Percentiles rank a stretch among this genome's conserved stretches.
Conservation (phyloP, 139 green algal species). For the Auxenochlorella protothecoides region DNA sequence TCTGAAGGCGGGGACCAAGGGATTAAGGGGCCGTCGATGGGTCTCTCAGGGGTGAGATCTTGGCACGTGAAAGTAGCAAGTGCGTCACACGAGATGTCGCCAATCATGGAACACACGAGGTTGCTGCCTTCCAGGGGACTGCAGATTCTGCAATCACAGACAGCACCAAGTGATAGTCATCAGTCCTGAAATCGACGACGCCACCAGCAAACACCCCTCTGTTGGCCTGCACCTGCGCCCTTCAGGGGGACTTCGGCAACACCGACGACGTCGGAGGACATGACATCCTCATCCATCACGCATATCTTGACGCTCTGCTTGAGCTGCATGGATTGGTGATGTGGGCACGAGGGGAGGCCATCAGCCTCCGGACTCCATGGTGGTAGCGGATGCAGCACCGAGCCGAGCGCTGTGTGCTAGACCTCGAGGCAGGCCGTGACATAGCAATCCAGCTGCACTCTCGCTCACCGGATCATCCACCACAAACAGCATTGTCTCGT, state of each 20-base stretch:
- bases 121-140: too few relatives aligned
- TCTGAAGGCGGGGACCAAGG: neutral
- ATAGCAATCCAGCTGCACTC: neutral
- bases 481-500: conserved; percentile 55
- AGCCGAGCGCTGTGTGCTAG: neutral
- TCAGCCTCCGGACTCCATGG: neutral
- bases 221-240: conserved; percentile 1
- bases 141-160: neutral
- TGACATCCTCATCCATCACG: conserved; percentile 31
- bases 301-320: conserved; percentile 39
- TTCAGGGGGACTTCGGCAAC: conserved; percentile 6
- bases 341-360: neutral
- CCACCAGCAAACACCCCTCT: neutral
- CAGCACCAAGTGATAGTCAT: neutral
- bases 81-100: neutral
- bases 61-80: neutral
- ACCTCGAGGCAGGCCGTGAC: too few relatives aligned
- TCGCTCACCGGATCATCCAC: conserved; percentile 14
- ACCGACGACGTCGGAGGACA: conserved; percentile 8
- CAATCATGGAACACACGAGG: neutral
- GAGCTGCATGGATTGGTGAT: conserved; percentile 2
- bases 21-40: neutral
- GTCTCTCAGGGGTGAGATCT: too few relatives aligned
- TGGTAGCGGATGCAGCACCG: neutral
- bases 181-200: neutral